Base-by-base conservation (phyloP, 2,329 filamentous ascomycete species). In the Cladophialophora chaetospira region DNA sequence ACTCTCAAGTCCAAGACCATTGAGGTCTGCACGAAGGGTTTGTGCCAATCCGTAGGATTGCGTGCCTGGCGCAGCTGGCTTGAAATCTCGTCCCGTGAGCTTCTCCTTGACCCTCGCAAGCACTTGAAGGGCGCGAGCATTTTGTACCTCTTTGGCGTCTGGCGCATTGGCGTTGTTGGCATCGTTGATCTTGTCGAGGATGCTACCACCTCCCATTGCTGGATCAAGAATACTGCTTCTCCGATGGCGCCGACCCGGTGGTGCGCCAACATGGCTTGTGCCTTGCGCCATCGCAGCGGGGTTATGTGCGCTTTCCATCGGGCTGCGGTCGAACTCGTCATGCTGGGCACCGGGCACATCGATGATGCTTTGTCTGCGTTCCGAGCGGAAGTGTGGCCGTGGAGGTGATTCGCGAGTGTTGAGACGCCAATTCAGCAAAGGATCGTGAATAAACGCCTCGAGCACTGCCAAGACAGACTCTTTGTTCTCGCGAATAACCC, bases 391-490 rank as follows among this genome's bases (percentile, higher is more conserved):
- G 31, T 82, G 80, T 26, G 82, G 79, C 53, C 83, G 78, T 3
- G 79, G 79, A 2, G 84, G 83, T 5, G 82, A 83, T 62, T 86
- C 83, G 57, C 82, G 81, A 57, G 80, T 79, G 61, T 82, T 82
- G 44, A 99, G 83, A 66, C 94, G 88, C 94, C 94, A 99, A 46
- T 92, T 99, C 53, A 99, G 88, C 38, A 99, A 83, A n/a, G 95
- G 94, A 72, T 99, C 94, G 71, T 99, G 95, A 65, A 99, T 97
- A 76, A 99, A 99, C 64, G 94, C 94, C 82, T 99, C 94, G 54
- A 99, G 79, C 17, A 99, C 94, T 26, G 94, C 94, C 90, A 99
- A 97, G 57, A 99, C 83, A 38, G 91, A 96, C 77, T 99, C 94
- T 75, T 99, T 99, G 75, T 99, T 99, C 65, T 94, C 91, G 55